Percentiles rank a stretch among this genome's conserved stretches.
Evolutionary conservation across 2,329 filamentous ascomycete species (phyloP).

Genomic region (Phialophora macrospora): DNA sequence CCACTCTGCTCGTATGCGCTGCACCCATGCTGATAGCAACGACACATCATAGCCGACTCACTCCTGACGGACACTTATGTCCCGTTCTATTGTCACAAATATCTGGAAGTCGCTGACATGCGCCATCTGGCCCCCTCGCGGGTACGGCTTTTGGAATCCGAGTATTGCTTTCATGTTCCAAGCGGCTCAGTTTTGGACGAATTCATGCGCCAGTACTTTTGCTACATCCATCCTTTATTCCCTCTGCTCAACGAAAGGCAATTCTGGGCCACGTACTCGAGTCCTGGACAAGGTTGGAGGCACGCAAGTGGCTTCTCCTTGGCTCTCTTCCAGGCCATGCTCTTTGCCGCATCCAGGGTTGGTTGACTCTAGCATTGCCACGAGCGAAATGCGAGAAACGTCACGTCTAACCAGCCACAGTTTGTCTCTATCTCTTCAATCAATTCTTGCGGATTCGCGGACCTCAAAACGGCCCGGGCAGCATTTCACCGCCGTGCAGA

Average conservation of each 20-base stretch:
- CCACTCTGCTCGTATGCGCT: slow-evolving; percentile 2
- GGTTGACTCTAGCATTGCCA: not conserved
- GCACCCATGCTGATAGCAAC: not conserved
- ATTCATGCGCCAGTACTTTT: slow-evolving; percentile 6
- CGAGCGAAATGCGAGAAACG: not conserved
- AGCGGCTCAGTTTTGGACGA: not conserved
- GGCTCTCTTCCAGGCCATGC: slow-evolving; percentile 6
- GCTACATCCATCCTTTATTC: slow-evolving; percentile 2
- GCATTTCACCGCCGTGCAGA: slow-evolving; percentile 9
- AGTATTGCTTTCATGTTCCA: slow-evolving; percentile 7
- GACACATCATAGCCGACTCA: slow-evolving; percentile 5
- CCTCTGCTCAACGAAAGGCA: slow-evolving; percentile 3
- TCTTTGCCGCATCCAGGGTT: slow-evolving; percentile 6
- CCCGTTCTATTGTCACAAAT: slow-evolving; percentile 5
- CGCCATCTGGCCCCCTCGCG: not conserved
- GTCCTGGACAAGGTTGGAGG: slow-evolving; percentile 2
- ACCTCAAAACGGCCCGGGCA: slow-evolving; percentile 5
- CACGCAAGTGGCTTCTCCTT: slow-evolving; percentile 3
- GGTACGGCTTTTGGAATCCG: slow-evolving; percentile 1
- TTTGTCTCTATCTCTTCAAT: slow-evolving; percentile 11
- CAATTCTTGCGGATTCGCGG: slow-evolving; percentile 6
- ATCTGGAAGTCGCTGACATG: slow-evolving; percentile 1
- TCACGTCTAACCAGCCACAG: not conserved
- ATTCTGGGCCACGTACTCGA: slow-evolving; percentile 1
- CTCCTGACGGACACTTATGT: slow-evolving; percentile 5